phyloP scores from a whole-genome alignment of 1,284 basidiomycete genomes.

The Fomitopsis palustris region DNA sequence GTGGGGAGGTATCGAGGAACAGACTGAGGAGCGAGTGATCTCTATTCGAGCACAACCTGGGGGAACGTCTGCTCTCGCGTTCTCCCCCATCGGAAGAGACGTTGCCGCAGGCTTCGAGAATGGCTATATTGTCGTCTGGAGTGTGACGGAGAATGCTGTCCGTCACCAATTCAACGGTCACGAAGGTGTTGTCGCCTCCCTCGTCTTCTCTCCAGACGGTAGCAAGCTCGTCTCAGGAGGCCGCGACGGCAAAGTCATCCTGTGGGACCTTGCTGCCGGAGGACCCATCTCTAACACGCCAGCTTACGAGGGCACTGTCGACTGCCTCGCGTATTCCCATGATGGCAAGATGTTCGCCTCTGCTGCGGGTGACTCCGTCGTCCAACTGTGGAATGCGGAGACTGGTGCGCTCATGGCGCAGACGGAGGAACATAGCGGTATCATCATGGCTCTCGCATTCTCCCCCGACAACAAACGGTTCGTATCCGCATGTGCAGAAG shows the following conservation, averaged over 20 bases:
- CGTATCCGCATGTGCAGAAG: slow-evolving; percentile 18
- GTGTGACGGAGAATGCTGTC: slow-evolving; percentile 1
- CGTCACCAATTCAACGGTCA: slow-evolving; percentile 6
- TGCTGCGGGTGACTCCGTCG: slow-evolving; percentile 16
- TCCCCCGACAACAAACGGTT: slow-evolving; percentile 17
- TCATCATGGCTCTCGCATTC: slow-evolving; percentile 11
- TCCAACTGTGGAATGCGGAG: slow-evolving; percentile 15
- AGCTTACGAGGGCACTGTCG: slow-evolving; percentile 13
- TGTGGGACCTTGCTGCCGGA: slow-evolving; percentile 7
- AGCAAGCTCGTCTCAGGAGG: slow-evolving; percentile 15
- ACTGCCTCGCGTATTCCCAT: slow-evolving; percentile 16
- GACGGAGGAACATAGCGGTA: slow-evolving; percentile 2
- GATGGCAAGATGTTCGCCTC: slow-evolving; percentile 17
- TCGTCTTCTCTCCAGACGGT: slow-evolving; percentile 21
- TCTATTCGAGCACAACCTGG: too few species aligned
- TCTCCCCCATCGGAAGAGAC: not conserved
- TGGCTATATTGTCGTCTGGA: slow-evolving; percentile 22
- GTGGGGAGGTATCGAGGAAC: too few species aligned
- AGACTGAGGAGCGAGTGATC: too few species aligned
- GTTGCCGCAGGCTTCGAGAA: slow-evolving; percentile 17
- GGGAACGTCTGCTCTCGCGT: not conserved
- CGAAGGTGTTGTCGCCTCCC: slow-evolving; percentile 10
- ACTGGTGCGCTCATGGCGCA: slow-evolving; percentile 1
- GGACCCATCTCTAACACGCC: not conserved
- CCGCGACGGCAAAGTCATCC: slow-evolving; percentile 5